Conservation (phyloP, 2,329 filamentous ascomycete species). For the Aspergillus niger region DNA sequence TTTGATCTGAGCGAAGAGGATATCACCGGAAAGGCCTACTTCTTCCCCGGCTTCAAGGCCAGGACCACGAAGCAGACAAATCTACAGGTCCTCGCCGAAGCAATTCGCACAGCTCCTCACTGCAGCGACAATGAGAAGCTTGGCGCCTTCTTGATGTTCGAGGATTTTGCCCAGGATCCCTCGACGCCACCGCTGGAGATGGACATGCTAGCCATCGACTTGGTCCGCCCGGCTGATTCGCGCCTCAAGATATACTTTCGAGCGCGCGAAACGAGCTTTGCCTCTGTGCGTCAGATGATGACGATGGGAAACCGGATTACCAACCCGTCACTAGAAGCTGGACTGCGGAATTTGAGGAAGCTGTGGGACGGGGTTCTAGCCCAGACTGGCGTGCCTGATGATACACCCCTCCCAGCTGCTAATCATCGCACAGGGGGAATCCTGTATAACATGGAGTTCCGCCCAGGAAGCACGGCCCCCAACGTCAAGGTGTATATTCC, state of each 20-base stretch:
- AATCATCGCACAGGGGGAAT: slow-evolving; percentile 5
- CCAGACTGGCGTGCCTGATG: background rate
- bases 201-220: slow-evolving; percentile 14
- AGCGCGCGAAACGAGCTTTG: slow-evolving; percentile 1
- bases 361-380: background rate
- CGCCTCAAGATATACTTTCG: slow-evolving; percentile 15
- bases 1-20: background rate
- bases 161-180: background rate
- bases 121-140: background rate
- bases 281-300: slow-evolving; percentile 5
- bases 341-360: background rate
- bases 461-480: background rate
- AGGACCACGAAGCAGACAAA: background rate
- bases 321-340: background rate
- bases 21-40: slow-evolving; percentile 5
- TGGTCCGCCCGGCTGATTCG: slow-evolving; percentile 3
- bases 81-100: background rate
- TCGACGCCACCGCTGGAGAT: background rate
- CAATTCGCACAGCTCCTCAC: slow-evolving; percentile 1
- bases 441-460: slow-evolving; percentile 6
- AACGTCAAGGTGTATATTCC: slow-evolving; percentile 8
- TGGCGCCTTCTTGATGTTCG: background rate
- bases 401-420: background rate
- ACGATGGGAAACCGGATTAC: slow-evolving; percentile 3
- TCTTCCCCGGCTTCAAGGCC: slow-evolving; percentile 6